phyloP scores from a whole-genome alignment of 306 rosid genomes.

The Pueraria montana region DNA sequence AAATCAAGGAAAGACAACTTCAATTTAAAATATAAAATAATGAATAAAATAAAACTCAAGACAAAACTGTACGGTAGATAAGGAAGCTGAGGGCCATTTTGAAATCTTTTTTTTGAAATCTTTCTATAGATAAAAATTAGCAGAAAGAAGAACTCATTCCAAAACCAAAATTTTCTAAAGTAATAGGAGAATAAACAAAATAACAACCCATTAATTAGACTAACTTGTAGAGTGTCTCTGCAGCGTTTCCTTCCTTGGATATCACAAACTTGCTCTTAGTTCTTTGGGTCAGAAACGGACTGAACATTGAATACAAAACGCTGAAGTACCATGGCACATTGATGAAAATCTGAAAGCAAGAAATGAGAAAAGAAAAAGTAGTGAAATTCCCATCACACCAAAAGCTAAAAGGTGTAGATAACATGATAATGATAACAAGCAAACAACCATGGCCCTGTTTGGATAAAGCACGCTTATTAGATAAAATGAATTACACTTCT shows the following conservation, averaged over 20 bases:
- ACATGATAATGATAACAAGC: conserved; percentile 10
- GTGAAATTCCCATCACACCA: not conserved
- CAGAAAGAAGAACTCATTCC: not conserved
- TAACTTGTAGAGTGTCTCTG: conserved; percentile 93
- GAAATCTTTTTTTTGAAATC: conserved; percentile 5
- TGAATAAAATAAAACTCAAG: not conserved
- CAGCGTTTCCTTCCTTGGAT: conserved; percentile 86
- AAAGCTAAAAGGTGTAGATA: not conserved
- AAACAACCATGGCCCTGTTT: not conserved
- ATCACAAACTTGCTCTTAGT: conserved; percentile 95
- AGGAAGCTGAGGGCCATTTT: conserved; percentile 1
- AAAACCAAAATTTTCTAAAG: not conserved
- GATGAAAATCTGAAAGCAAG: conserved; percentile 72
- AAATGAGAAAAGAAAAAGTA: not conserved
- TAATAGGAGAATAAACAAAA: not conserved
- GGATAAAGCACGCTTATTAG: not conserved
- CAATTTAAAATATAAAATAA: conserved; percentile 1
- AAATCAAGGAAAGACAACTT: not conserved
- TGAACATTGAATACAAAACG: conserved; percentile 80
- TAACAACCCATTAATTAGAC: conserved; percentile 13
- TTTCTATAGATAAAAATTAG: not conserved
- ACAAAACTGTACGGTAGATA: conserved; percentile 16
- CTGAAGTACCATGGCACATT: conserved; percentile 97
- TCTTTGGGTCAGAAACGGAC: conserved; percentile 89
- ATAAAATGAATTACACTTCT: not conserved